phyloP scores from a whole-genome alignment of 108 stramenopile genomes.

The Nitzschia inconspicua region DNA sequence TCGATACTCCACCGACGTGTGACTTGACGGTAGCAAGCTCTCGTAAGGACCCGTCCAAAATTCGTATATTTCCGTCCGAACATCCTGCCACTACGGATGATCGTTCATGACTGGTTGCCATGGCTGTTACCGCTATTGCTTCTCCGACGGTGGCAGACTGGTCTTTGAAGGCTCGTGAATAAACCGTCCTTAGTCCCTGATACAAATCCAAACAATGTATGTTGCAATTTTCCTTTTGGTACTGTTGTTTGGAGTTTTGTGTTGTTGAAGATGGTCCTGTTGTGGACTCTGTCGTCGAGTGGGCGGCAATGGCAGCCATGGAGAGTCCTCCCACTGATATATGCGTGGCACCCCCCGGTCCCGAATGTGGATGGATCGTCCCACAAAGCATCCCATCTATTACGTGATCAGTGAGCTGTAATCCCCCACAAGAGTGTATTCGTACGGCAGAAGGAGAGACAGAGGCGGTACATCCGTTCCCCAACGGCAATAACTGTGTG shows the following conservation, averaged over 20 bases:
- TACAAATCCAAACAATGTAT: slow-evolving; percentile 73
- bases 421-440: slow-evolving; percentile 67
- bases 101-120: slow-evolving; percentile 48
- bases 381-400: slow-evolving; percentile 58
- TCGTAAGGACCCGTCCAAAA: slow-evolving; percentile 64
- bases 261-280: neutral
- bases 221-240: too few species aligned
- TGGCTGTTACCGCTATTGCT: too few species aligned
- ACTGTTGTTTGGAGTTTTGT: neutral
- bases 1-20: slow-evolving; percentile 62
- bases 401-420: slow-evolving; percentile 36
- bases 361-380: slow-evolving; percentile 46
- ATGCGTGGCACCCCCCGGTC: slow-evolving; percentile 39
- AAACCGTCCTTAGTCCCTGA: slow-evolving; percentile 61
- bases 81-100: slow-evolving; percentile 69
- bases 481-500: slow-evolving; percentile 34
- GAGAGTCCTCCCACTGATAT: slow-evolving; percentile 66
- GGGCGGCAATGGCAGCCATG: neutral
- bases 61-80: slow-evolving; percentile 72
- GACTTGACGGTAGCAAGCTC: slow-evolving; percentile 63
- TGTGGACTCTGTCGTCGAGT: neutral
- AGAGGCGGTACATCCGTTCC: slow-evolving; percentile 46
- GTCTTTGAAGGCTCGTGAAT: slow-evolving; percentile 48
- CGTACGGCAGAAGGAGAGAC: slow-evolving; percentile 68
- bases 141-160: slow-evolving; percentile 33